Evolutionary conservation across 1,284 basidiomycete genomes (phyloP), one percentile per base, ranked within the genome.

Genomic region (Hymenochaete sp.): DNA sequence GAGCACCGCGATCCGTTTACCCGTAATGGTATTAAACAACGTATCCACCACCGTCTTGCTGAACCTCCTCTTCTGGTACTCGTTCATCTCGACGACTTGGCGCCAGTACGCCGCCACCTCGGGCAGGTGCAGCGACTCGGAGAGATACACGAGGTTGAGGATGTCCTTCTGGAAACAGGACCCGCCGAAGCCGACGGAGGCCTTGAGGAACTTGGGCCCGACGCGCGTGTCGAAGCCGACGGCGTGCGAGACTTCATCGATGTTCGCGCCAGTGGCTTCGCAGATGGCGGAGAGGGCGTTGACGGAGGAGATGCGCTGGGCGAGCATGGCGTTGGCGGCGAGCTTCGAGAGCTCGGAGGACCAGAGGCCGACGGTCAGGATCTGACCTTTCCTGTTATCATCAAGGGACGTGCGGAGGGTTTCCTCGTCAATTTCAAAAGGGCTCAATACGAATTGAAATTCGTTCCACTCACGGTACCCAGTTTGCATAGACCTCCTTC

Each of bases 101-200:
- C 77, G 75, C 95, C 95, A 99, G 75, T 99, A 99, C 32, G 84
- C 87, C 37, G 93, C 93, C n/a, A 99, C 95, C 65, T 96, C 89
- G 38, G 92, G 91, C 44, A 99, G 72, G 65, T 97, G 90, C 50
- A 93, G 70, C 53, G 84, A 91, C 71, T 98, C 93, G 61, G 82
- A 87, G 31, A 97, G 77, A 71, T 99, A 99, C 43, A 98, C 95
- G 49, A 99, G 73, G 72, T 98, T 99, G 58, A 98, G 80, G 62
- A 98, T 98, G 64, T 98, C 95, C 67, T 96, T 96, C 70, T 97
- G 93, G 87, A 99, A 99, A 71, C 96, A 99, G 28, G 88, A 93
- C 27, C 95, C 95, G 54, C 95, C 95, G 58, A 98, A 98, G n/a
- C 95, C 91, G 52, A 93, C 88, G 33, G 83, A 88, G 29, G 91